Base-by-base conservation (phyloP, 108 stramenopile species). In the Asterionellopsis glacialis region DNA sequence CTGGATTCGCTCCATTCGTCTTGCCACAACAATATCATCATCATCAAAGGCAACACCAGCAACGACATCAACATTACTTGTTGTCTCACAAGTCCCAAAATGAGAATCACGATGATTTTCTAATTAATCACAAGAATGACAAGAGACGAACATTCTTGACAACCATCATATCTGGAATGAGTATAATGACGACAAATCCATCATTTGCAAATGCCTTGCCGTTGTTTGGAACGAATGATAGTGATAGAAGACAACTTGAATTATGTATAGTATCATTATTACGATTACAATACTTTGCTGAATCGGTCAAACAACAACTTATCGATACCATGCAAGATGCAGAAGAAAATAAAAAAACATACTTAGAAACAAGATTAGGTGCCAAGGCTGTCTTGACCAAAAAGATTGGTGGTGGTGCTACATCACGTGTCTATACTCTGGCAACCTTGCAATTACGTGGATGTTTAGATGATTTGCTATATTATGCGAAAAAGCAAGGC, bases 351-450 rank as follows among this genome's bases (percentile, higher is more conserved):
- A 84, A 75, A 62, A 58, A 50, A 53, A 63, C 75, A 11, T 91
- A 91, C 67, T 59, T 91, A 1, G 86, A 93, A 61, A 82, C 85
- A 12, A 57, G 91, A 4, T 56, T 89, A 40, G 87, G 85, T 18
- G 83, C 82, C 67, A 93, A 93, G 60, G 91, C 87, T 16, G 48
- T 80, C 22, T 56, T 89, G 11, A 84, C 87, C 0, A 64, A 73
- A 16, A 72, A 72, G 21, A 70, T 84, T 10, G 83, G 85, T 2
- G 80, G 80, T n/a, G 91, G 91, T 0, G 81, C 84, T 0, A 81
- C 71, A 25, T 16, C 23, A 12, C 67, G 59, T 13, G 85, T 93
- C 0, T 64, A 72, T 18, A 77, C 57, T 6, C 45, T 93, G 14
- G 71, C 76, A 10, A 52, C 69, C 1, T 67, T 87, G 51, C 75